Evolutionary conservation across 2,329 filamentous ascomycete genomes (phyloP).

Genomic region (Venturia asperata): DNA sequence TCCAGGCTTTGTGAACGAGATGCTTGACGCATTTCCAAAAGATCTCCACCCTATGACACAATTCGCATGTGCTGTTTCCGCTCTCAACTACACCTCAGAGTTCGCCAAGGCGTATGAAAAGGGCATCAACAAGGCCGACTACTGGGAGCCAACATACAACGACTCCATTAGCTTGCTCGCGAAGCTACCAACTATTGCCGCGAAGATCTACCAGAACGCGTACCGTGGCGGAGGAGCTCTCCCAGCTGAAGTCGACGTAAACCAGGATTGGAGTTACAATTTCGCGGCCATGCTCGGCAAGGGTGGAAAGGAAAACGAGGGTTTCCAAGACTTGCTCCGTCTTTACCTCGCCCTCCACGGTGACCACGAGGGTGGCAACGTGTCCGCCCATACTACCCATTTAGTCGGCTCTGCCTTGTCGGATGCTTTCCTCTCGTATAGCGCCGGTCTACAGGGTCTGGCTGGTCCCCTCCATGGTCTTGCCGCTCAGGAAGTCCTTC

Average conservation of each 20-base stretch:
- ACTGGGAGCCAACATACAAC: constrained; percentile 98
- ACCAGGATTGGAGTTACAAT: constrained; percentile 98
- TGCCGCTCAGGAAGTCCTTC: constrained; percentile 91
- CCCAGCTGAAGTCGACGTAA: constrained; percentile 66
- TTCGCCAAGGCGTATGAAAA: constrained; percentile 91
- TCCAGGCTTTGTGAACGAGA: constrained; percentile 73
- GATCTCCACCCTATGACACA: constrained; percentile 98
- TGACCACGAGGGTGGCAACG: constrained; percentile 96
- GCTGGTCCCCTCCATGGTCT: constrained; percentile 91
- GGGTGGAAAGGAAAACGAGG: constrained; percentile 76
- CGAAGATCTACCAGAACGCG: constrained; percentile 93
- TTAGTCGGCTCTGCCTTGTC: constrained; percentile 90
- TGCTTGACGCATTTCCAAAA: constrained; percentile 83
- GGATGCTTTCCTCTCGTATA: constrained; percentile 94
- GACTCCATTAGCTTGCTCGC: constrained; percentile 89
- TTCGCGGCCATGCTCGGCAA: constrained; percentile 95
- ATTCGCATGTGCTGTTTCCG: constrained; percentile 87
- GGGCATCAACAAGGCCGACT: constrained; percentile 89
- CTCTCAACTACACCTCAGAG: constrained; percentile 88
- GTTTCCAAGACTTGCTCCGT: constrained; percentile 90
- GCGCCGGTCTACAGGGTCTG: constrained; percentile 87
- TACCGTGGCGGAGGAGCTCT: constrained; percentile 68
- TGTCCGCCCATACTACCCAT: constrained; percentile 91
- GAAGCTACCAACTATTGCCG: constrained; percentile 93
- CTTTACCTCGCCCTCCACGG: constrained; percentile 94